These are phyloP conservation scores for Lentinula detonsa DNA, from an alignment of 768 basidiomycete species.

Conservation along the genomic window DNA sequence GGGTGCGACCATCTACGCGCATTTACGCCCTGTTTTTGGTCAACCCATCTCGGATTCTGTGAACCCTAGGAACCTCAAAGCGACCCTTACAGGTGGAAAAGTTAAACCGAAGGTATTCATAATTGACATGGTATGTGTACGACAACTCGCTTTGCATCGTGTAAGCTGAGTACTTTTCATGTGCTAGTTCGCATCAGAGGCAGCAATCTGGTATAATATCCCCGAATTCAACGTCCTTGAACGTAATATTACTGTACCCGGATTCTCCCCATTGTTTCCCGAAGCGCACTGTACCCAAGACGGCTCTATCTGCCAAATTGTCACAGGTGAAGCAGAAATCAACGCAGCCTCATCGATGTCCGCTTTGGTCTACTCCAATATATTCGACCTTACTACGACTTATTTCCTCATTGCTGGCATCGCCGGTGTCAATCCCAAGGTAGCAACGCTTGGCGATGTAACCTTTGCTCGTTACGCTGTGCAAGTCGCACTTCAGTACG, in stretches of 20 bases:
- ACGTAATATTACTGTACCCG: conserved; percentile 24
- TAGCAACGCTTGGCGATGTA: conserved; percentile 25
- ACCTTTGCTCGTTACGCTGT: conserved; percentile 26
- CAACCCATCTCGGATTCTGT: not conserved
- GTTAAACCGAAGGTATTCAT: conserved; percentile 5
- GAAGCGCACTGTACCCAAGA: conserved; percentile 23
- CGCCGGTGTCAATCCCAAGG: conserved; percentile 25
- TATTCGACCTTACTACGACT: conserved; percentile 26
- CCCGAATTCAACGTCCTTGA: conserved; percentile 21
- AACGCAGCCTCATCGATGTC: conserved; percentile 28
- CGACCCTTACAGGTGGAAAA: not conserved
- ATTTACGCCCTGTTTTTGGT: not conserved
- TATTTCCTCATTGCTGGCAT: conserved; percentile 32
- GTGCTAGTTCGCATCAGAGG: conserved; percentile 7
- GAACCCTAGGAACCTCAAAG: not conserved
- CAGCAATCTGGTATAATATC: conserved; percentile 14
- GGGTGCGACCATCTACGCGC: not conserved
- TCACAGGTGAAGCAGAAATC: conserved; percentile 28
- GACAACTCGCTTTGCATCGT: not conserved
- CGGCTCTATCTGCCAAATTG: conserved; percentile 25
- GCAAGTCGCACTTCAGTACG: conserved; percentile 26
- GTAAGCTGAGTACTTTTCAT: not conserved
- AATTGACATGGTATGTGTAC: not conserved
- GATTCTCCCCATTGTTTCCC: conserved; percentile 28
- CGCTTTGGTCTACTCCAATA: conserved; percentile 19